Conservation (phyloP, 768 basidiomycete species). For the Podaxis carcinomalis region DNA sequence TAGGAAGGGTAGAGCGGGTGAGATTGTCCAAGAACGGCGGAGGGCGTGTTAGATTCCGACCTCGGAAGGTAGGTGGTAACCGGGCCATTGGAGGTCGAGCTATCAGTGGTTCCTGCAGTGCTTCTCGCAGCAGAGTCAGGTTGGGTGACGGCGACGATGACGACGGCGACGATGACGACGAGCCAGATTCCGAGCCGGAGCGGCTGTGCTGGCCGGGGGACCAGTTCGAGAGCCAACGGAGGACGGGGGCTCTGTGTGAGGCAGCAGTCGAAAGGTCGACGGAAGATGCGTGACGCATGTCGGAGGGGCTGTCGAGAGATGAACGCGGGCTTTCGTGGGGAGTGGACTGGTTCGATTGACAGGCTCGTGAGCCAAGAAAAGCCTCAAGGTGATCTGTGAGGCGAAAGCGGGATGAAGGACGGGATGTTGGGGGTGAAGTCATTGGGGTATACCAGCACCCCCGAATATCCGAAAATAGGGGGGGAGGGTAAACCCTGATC, state of each 20-base stretch:
- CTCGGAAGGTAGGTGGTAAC: constrained; percentile 31
- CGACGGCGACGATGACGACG: constrained; percentile 23
- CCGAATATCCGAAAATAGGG: no score
- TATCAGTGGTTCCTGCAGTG: constrained; percentile 38
- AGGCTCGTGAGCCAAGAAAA: constrained; percentile 13
- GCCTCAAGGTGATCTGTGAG: constrained; percentile 20
- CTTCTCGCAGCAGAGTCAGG: constrained; percentile 39
- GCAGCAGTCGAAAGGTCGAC: neutral
- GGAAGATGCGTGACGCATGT: neutral
- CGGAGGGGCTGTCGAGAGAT: neutral
- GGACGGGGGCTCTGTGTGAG: constrained; percentile 25
- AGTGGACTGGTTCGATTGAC: neutral
- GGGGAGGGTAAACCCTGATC: no score
- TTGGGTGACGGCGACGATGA: constrained; percentile 30
- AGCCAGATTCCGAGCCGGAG: constrained; percentile 16
- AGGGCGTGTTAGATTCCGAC: constrained; percentile 31
- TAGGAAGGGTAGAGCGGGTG: constrained; percentile 60
- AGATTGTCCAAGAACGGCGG: constrained; percentile 53
- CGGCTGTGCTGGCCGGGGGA: constrained; percentile 24
- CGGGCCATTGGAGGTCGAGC: constrained; percentile 39
- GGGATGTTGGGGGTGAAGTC: constrained; percentile 5
- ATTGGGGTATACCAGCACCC: neutral
- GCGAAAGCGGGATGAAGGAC: constrained; percentile 17
- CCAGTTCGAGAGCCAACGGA: constrained; percentile 42
- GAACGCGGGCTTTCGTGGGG: neutral